Base-by-base conservation (phyloP, 1,284 basidiomycete species). In the Kwoniella shivajii region DNA sequence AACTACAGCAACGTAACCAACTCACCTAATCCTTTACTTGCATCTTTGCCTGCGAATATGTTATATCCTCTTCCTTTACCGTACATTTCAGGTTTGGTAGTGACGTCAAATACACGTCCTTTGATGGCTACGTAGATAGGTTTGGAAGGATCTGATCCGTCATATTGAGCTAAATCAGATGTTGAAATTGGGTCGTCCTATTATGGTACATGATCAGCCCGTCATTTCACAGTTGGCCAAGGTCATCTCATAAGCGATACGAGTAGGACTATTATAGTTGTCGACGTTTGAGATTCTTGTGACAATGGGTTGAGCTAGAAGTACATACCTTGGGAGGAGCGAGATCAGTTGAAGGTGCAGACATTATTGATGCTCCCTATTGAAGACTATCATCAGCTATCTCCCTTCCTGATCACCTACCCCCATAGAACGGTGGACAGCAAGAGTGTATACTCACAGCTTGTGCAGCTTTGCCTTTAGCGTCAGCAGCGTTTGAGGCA, bases 11-110 rank as follows among this genome's bases (percentile, higher is more conserved):
- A 36, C n/a, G 37, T 9, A 20, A 24, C 31, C n/a, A n/a, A 68
- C 76, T 63, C 83, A 86, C 90, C 91, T 2, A 94, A 80, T 0
- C 88, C 91, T 61, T 82, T 84, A 30, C 88, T 90, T 0, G 86
- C 95, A 69, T 98, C 95, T 79, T 92, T 96, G 42, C 93, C 94
- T 10, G 93, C 83, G 67, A 84, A 84, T 31, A 83, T 75, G 52
- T 79, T 69, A 68, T 82, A 83, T 29, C 76, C 72, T 24, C 60
- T 67, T 4, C 78, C 78, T 11, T 68, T 69, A 2, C 77, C 77
- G 62, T 79, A 79, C 77, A 79, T 79, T 56, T 78, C 76, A 44
- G 63, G 63, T 63, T 78, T 78, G 52, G 61, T 54, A 6, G 69
- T 62, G 10, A 79, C 78, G 54, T 79, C 78, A 54, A 75, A 79